Evolutionary conservation across 164 flowering plant genomes (phyloP), one percentile per base, ranked within the genome.

Genomic region (Sextonia rubra): DNA sequence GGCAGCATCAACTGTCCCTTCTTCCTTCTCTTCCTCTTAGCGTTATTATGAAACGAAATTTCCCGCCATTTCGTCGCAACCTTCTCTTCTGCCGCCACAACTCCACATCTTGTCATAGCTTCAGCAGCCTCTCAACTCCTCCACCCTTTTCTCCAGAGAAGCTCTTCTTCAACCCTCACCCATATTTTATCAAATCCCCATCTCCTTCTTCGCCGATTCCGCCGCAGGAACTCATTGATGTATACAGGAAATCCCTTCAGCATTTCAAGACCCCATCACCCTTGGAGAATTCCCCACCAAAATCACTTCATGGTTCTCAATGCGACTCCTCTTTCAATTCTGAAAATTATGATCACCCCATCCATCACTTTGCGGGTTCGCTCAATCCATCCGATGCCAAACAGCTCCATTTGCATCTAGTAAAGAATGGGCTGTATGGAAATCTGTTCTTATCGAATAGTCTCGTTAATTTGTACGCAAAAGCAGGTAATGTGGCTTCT

Each of bases 381-480:
- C 25, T 66, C 60, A 37, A 75, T 70, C 29, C 71, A 1, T 22
- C 69, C 4, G 89, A 87, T 44, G 93, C 91, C 5, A 47, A 81
- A 8, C 70, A 68, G 73, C 80, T 91, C 61, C 92, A 90, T 82
- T 71, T 81, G 52, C 77, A 81, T 18, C 66, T 88, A 29, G 63
- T 80, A 30, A 91, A 86, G 80, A 66, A 60, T 58, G 97, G 98
- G 69, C 81, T 87, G 37, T 56, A 11, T 49, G 30, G 55, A 29
- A 84, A 91, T 78, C 15, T 87, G 66, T 89, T 87, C 71, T 75
- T 89, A 63, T 77, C 77, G 60, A 94, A 94, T 63, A 84, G 86
- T 47, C 90, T 94, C 65, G 80, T 91, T 47, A 90, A 86, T 76
- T 37, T 77, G 0, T 88, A 88, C 69, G 80, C 69, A 0, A 86